phyloP scores from a whole-genome alignment of 257 asterid genomes.

The Fraxinus cuspidata region DNA sequence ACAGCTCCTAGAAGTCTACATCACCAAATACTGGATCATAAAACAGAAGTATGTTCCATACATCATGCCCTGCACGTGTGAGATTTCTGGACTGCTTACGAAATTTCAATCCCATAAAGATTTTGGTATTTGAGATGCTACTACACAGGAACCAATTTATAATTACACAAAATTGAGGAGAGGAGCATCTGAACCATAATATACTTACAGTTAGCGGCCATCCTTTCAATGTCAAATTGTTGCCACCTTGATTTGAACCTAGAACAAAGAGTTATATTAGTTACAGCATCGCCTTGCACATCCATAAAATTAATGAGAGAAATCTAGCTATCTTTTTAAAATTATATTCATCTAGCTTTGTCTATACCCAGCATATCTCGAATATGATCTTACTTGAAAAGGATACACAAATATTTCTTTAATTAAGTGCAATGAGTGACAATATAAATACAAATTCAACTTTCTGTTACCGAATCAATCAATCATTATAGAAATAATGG shows the following conservation, averaged over 20 bases:
- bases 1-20: not conserved
- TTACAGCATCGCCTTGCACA: slow-evolving; percentile 11
- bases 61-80: not conserved
- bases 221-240: slow-evolving; percentile 94
- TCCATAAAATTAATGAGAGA: slow-evolving; percentile 4
- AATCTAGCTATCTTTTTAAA: not conserved
- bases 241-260: slow-evolving; percentile 96
- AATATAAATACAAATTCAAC: not conserved
- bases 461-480: no score
- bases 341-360: not conserved
- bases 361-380: slow-evolving; percentile 16
- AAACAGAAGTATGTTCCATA: not conserved
- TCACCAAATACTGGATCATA: not conserved
- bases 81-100: not conserved
- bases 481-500: no score
- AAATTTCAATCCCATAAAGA: not conserved
- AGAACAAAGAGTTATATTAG: slow-evolving; percentile 27
- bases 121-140: not conserved
- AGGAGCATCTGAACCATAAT: slow-evolving; percentile 7
- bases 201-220: slow-evolving; percentile 97
- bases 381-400: not conserved
- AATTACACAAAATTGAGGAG: not conserved
- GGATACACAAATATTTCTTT: slow-evolving; percentile 12
- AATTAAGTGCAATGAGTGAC: slow-evolving; percentile 3
- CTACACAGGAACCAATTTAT: not conserved